Evolutionary conservation across 192 early-diverging fungal genomes (phyloP), one percentile per base, ranked within the genome.

Genomic region (Linnemannia elongata): DNA sequence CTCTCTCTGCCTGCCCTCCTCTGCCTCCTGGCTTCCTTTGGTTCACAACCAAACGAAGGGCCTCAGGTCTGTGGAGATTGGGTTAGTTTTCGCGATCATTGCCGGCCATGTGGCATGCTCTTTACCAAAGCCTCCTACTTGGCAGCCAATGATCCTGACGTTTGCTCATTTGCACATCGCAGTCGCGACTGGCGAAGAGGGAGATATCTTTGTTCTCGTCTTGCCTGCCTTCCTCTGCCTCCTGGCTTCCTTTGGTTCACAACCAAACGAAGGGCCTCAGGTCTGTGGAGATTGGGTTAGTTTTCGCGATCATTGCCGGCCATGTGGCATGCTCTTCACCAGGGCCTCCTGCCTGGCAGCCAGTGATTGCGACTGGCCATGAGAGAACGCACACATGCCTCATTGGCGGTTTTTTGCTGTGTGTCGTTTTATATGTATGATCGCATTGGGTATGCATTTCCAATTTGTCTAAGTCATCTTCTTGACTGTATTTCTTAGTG

Each of bases 21-120:
- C 76, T 83, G 76, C 82, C 82, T 83, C 71, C 82, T 78, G 82
- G 82, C 82, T 83, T 83, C 60, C 76, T 77, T 77, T 77, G 72
- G 76, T 83, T 60, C 60, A 69, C 71, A 83, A 49, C 76, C 75
- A 69, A 78, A 74, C 41, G 82, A 78, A 83, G 72, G 82, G 71
- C n/a, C n/a, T 82, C 81, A 82, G 81, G 69, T 82, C 81, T 77
- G 81, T 73, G 24, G 52, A 63, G 70, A 49, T 57, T 77, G 81
- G 69, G 81, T 82, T 82, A 77, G 81, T 76, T 71, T 80, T 82
- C 75, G 81, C 75, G 75, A 57, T 83, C 82, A 39, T 83, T 83
- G 69, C 76, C 76, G 27, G 57, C 75, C 74, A 76, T 78, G 72
- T 77, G 70, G 82, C 76, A 78, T 30, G n/a, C 63, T 83, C 82